These are phyloP conservation scores for Venturia oleaginea DNA, from an alignment of 2,329 filamentous ascomycete species.

Conservation along the genomic window DNA sequence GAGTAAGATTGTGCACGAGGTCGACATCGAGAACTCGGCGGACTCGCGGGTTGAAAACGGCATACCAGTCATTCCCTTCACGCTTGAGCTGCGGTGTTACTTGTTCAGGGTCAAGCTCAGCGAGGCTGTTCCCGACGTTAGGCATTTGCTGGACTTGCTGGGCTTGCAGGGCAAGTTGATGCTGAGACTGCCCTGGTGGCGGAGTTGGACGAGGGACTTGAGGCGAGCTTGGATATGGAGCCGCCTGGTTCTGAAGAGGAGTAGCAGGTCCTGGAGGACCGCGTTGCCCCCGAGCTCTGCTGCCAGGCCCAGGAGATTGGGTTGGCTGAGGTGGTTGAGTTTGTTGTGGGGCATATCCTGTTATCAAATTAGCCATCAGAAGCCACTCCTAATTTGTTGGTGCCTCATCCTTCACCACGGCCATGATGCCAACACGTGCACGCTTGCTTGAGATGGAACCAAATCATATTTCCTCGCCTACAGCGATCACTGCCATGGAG, in stretches of 20 bases:
- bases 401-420: neutral
- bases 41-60: slow-evolving; percentile 89
- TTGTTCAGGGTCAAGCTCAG: slow-evolving; percentile 78
- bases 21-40: slow-evolving; percentile 88
- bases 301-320: slow-evolving; percentile 72
- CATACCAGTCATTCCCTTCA: slow-evolving; percentile 86
- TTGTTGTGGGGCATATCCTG: slow-evolving; percentile 56
- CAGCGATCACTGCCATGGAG: neutral
- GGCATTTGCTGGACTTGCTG: slow-evolving; percentile 30
- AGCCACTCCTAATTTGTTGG: neutral
- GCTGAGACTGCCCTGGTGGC: slow-evolving; percentile 37
- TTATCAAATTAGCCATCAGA: neutral
- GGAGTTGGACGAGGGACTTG: slow-evolving; percentile 79
- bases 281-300: slow-evolving; percentile 50
- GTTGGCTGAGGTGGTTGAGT: slow-evolving; percentile 76
- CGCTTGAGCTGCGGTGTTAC: slow-evolving; percentile 83
- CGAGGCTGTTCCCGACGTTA: slow-evolving; percentile 60
- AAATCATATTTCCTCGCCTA: neutral
- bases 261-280: slow-evolving; percentile 65
- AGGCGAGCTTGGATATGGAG: slow-evolving; percentile 82
- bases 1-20: slow-evolving; percentile 81
- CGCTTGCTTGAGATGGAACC: neutral
- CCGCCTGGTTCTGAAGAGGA: slow-evolving; percentile 81
- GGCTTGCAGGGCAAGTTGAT: slow-evolving; percentile 21
- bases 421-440: neutral